Conservation (phyloP, 139 green algal genomes). For the Pseudopediastrum boryanum region DNA sequence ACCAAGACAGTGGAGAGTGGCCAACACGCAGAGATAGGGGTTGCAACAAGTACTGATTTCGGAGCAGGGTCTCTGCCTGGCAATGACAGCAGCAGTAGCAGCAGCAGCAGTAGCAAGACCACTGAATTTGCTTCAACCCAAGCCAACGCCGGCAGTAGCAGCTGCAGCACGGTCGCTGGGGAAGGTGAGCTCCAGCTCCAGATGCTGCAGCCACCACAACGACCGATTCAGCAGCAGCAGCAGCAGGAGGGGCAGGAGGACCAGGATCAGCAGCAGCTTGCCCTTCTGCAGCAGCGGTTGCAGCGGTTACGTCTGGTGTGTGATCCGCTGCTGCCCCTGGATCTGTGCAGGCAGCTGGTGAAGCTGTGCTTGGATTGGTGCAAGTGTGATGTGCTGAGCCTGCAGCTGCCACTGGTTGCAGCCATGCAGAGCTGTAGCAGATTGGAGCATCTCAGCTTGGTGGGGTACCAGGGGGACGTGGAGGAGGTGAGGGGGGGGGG, state of each 20-base stretch:
- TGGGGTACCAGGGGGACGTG: slow-evolving; percentile 22
- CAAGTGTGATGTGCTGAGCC: background rate
- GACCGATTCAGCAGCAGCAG: background rate
- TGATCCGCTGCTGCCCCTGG: background rate
- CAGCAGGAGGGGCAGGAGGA: slow-evolving; percentile 12
- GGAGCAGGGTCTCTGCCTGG: too few species aligned
- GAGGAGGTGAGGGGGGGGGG: background rate
- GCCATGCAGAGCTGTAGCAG: slow-evolving; percentile 6
- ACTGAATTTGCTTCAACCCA: too few species aligned
- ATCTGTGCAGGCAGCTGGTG: background rate
- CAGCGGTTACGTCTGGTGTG: background rate
- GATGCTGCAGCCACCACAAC: too few species aligned
- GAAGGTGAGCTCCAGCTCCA: too few species aligned
- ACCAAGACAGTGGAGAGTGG: too few species aligned
- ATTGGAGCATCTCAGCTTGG: slow-evolving; percentile 6
- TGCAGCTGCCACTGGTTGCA: background rate
- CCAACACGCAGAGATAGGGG: too few species aligned
- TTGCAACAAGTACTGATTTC: too few species aligned
- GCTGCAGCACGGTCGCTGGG: too few species aligned
- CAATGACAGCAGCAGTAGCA: too few species aligned
- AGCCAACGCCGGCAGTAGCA: too few species aligned
- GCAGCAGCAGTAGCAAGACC: too few species aligned
- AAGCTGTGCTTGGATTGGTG: slow-evolving; percentile 28
- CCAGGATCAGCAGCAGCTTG: background rate
- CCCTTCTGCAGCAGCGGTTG: background rate